Percentiles rank a stretch among this genome's conserved stretches.
Conservation (phyloP, 805 yeast genomes). For the Saccharomycopsis sp. region DNA sequence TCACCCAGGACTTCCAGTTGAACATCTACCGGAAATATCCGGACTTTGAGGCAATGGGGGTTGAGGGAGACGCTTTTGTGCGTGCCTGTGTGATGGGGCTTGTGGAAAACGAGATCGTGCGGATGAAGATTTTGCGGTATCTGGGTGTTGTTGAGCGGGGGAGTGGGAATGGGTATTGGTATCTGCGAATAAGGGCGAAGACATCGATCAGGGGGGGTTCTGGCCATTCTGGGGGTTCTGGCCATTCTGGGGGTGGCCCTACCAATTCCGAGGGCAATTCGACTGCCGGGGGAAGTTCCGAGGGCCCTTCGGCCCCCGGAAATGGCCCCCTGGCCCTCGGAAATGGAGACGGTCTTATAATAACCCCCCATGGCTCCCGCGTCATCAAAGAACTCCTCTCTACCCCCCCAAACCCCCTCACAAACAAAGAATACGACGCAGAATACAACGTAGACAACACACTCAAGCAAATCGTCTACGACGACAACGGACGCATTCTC, state of each 20-base stretch:
- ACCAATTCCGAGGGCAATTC: too few relatives aligned
- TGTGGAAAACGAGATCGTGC: slow-evolving; percentile 30
- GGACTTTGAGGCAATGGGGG: slow-evolving; percentile 49
- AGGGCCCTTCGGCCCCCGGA: too few relatives aligned
- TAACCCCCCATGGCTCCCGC: slow-evolving; percentile 21
- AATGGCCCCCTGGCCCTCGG: too few relatives aligned
- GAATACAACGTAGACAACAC: slow-evolving; percentile 13
- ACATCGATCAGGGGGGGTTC: slow-evolving; percentile 17
- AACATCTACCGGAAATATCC: slow-evolving; percentile 57
- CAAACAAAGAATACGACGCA: slow-evolving; percentile 18
- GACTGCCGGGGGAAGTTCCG: too few relatives aligned
- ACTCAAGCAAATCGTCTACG: slow-evolving; percentile 24
- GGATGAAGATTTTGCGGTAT: neutral
- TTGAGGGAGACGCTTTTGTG: slow-evolving; percentile 56
- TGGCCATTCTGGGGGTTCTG: too few relatives aligned
- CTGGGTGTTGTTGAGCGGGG: slow-evolving; percentile 19
- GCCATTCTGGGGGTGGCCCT: too few relatives aligned
- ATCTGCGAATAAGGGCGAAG: too few relatives aligned
- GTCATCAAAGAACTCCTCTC: slow-evolving; percentile 12
- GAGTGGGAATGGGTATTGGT: slow-evolving; percentile 14
- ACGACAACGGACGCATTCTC: slow-evolving; percentile 43
- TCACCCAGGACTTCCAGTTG: slow-evolving; percentile 62
- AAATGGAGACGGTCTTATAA: slow-evolving; percentile 28
- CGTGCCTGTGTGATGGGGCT: slow-evolving; percentile 55
- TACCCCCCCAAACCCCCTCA: too few relatives aligned